phyloP scores from a whole-genome alignment of 305 asterid genomes.

The Fraxinus dipetala region DNA sequence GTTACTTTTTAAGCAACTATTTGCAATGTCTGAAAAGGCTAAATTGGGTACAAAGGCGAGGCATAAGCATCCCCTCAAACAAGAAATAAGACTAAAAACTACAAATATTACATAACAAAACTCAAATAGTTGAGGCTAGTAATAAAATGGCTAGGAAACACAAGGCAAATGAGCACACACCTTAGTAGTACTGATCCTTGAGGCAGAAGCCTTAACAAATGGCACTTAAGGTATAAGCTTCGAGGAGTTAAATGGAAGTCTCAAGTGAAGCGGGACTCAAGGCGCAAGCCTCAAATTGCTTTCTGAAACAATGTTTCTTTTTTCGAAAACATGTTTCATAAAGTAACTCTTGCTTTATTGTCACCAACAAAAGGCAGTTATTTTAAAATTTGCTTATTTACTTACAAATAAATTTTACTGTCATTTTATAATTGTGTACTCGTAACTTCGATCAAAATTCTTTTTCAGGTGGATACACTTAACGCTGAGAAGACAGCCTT shows the following conservation, averaged over 20 bases:
- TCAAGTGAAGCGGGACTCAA: no score
- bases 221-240: no score
- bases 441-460: background rate
- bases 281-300: no score
- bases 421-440: background rate
- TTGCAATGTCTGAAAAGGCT: background rate
- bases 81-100: background rate
- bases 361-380: background rate
- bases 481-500: constrained; percentile 68
- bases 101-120: no score
- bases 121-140: no score
- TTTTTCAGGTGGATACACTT: constrained; percentile 76
- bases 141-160: no score
- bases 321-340: no score
- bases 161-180: no score
- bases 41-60: background rate
- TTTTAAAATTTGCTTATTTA: background rate
- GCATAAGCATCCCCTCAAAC: background rate
- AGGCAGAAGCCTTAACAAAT: no score
- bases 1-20: background rate
- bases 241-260: no score
- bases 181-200: no score
- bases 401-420: background rate
- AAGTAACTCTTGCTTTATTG: background rate
- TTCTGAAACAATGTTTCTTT: no score